A percentile compares a stretch with the other conserved stretches of the same genome.
These are phyloP conservation scores for Calonectria pauciramosa DNA, from an alignment of 2,329 filamentous ascomycete genomes.

Conservation along the genomic window DNA sequence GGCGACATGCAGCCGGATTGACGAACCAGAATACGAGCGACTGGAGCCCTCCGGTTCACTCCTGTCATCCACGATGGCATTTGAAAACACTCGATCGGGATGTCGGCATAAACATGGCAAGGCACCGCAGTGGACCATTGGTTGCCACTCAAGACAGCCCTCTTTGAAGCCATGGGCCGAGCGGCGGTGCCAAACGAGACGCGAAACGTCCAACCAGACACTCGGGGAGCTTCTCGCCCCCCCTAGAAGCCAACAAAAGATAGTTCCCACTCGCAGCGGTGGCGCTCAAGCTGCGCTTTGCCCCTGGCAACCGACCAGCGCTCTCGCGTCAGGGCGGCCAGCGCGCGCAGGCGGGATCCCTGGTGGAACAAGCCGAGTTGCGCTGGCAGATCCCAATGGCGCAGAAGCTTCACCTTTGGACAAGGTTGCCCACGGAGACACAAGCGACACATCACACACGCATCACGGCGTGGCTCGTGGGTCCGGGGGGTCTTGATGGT, in stretches of 20 bases:
- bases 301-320: conserved; percentile 8
- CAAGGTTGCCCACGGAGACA: conserved; percentile 4
- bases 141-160: conserved; percentile 1
- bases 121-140: not conserved
- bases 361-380: conserved; percentile 9
- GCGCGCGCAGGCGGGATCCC: not conserved
- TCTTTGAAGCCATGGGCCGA: not conserved
- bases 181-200: conserved; percentile 1
- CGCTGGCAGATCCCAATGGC: conserved; percentile 4
- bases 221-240: conserved; percentile 1
- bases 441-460: conserved; percentile 2
- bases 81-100: not conserved
- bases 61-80: not conserved
- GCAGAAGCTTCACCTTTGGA: not conserved
- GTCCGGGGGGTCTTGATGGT: not conserved
- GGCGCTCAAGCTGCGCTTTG: conserved; percentile 9
- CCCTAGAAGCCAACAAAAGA: not conserved
- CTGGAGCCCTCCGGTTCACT: not conserved
- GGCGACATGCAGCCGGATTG: not conserved
- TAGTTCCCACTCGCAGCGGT: conserved; percentile 13
- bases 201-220: not conserved
- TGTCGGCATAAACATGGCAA: conserved; percentile 1
- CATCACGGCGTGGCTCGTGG: not conserved
- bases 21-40: conserved; percentile 6
- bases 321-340: not conserved